These are phyloP conservation scores for Penicillium tannophilum DNA, from an alignment of 495 filamentous ascomycete genomes.

Conservation along the genomic window DNA sequence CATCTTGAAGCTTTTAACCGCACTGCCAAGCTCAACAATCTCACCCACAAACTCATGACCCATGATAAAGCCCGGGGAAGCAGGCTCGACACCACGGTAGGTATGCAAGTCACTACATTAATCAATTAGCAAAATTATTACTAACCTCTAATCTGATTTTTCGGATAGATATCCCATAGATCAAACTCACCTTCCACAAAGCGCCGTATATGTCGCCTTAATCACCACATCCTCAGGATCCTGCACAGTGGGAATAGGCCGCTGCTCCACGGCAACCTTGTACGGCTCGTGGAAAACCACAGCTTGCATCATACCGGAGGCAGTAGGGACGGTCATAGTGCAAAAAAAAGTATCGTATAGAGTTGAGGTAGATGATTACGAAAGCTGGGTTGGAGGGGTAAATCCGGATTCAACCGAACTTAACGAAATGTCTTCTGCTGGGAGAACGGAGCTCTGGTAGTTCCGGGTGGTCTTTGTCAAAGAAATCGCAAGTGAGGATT, in stretches of 20 bases:
- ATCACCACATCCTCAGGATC: slow-evolving; percentile 78
- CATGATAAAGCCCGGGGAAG: slow-evolving; percentile 67
- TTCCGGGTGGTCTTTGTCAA: slow-evolving; percentile 4
- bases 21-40: slow-evolving; percentile 66
- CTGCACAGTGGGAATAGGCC: slow-evolving; percentile 60
- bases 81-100: slow-evolving; percentile 79
- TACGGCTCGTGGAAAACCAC: slow-evolving; percentile 53
- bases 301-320: slow-evolving; percentile 44
- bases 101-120: slow-evolving; percentile 78
- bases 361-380: background rate
- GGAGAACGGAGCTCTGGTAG: background rate
- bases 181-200: slow-evolving; percentile 80
- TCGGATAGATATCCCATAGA: background rate
- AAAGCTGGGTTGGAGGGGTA: background rate
- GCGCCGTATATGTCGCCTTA: slow-evolving; percentile 80
- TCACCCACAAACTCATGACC: slow-evolving; percentile 77
- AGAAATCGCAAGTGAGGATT: background rate
- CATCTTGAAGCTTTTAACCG: slow-evolving; percentile 66
- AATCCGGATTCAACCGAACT: background rate
- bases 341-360: background rate
- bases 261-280: slow-evolving; percentile 51
- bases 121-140: background rate
- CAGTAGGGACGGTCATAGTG: slow-evolving; percentile 17
- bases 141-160: background rate
- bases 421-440: background rate